Conservation (phyloP, 129 eudicot species). For the Flaveria robusta region DNA sequence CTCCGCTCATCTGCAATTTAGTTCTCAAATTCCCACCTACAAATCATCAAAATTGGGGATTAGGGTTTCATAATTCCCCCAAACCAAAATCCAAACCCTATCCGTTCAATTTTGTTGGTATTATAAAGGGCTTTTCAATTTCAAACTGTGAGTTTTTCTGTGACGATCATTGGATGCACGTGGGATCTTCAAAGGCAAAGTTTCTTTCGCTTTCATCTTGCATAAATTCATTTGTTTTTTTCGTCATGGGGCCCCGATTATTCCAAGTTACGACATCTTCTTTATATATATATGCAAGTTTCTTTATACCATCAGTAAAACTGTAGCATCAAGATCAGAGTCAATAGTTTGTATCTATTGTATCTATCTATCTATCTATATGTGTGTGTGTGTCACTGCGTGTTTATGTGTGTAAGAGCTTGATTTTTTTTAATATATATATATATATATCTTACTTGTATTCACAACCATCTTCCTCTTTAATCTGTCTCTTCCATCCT, state of each 20-base stretch:
- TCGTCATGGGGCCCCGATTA: constrained; percentile 15
- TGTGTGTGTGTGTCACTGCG: constrained; percentile 18
- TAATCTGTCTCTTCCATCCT: constrained; percentile 53
- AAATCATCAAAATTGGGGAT: not conserved
- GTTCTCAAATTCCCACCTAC: constrained; percentile 2
- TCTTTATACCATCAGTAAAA: constrained; percentile 21
- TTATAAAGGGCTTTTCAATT: not conserved
- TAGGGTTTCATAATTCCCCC: not conserved
- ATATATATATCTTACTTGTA: constrained; percentile 10
- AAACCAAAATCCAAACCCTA: constrained; percentile 6
- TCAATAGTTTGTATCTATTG: constrained; percentile 31
- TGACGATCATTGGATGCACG: constrained; percentile 55
- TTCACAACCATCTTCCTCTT: constrained; percentile 62
- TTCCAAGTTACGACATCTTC: constrained; percentile 32
- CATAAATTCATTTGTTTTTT: not conserved
- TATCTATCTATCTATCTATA: not conserved
- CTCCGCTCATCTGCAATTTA: constrained; percentile 12
- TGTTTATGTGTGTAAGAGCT: constrained; percentile 21
- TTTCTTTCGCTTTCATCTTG: constrained; percentile 35
- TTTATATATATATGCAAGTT: not conserved
- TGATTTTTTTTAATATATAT: not conserved
- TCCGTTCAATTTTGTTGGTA: constrained; percentile 25
- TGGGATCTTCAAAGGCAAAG: constrained; percentile 44
- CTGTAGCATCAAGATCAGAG: constrained; percentile 27
- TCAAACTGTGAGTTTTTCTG: constrained; percentile 25